phyloP scores from a whole-genome alignment of 352 stramenopile species.

The Phytophthora pisi region DNA sequence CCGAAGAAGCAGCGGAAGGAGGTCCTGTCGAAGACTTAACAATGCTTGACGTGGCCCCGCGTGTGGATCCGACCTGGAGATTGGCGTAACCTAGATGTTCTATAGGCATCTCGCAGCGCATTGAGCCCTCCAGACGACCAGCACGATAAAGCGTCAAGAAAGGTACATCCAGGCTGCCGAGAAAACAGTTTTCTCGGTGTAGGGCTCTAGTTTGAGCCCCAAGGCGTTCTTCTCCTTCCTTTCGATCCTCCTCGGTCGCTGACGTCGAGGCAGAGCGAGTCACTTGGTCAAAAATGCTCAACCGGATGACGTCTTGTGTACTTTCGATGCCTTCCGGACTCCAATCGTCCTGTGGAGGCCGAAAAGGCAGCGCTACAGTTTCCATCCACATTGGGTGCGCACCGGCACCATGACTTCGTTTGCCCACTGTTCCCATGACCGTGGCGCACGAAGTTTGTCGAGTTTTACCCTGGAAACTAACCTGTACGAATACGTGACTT shows the following conservation, averaged over 20 bases:
- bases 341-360: slow-evolving; percentile 81
- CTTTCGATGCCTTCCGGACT: slow-evolving; percentile 70
- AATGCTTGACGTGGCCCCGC: slow-evolving; percentile 9
- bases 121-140: slow-evolving; percentile 75
- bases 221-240: slow-evolving; percentile 27
- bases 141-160: slow-evolving; percentile 89
- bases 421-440: slow-evolving; percentile 17
- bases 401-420: slow-evolving; percentile 6
- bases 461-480: slow-evolving; percentile 83
- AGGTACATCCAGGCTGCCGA: slow-evolving; percentile 85
- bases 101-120: slow-evolving; percentile 83
- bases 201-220: slow-evolving; percentile 44
- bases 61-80: slow-evolving; percentile 21
- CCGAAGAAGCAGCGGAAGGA: slow-evolving; percentile 16
- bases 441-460: slow-evolving; percentile 61
- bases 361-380: slow-evolving; percentile 89
- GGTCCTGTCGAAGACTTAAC: slow-evolving; percentile 11
- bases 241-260: slow-evolving; percentile 38
- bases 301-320: slow-evolving; percentile 76
- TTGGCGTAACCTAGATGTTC: slow-evolving; percentile 89
- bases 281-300: slow-evolving; percentile 92
- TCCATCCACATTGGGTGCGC: slow-evolving; percentile 92
- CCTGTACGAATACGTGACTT: slow-evolving; percentile 79
- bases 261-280: slow-evolving; percentile 33
- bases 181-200: slow-evolving; percentile 80